Conservation (phyloP, 495 filamentous ascomycete species). For the Clohesyomyces aquaticus region DNA sequence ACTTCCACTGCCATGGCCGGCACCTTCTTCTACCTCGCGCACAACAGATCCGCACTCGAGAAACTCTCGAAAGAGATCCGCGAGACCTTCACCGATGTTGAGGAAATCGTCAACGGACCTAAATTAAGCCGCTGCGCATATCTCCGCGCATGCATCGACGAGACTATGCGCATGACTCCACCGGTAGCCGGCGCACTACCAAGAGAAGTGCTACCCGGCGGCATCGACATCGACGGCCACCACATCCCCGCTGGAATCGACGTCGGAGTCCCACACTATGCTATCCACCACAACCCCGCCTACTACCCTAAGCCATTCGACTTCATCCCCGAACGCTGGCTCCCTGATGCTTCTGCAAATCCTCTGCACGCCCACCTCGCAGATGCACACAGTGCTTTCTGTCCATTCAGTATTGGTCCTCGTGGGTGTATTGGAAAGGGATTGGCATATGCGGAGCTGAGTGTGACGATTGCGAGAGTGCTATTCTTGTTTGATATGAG, state of each 20-base stretch:
- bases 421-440: conserved; percentile 42
- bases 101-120: conserved; percentile 57
- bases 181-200: conserved; percentile 63
- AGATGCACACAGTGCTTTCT: conserved; percentile 36
- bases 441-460: conserved; percentile 42
- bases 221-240: conserved; percentile 58
- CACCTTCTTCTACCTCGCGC: conserved; percentile 65
- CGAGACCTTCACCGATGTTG: conserved; percentile 53
- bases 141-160: conserved; percentile 65
- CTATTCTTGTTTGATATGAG: conserved; percentile 39
- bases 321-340: conserved; percentile 42
- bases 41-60: conserved; percentile 52
- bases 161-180: conserved; percentile 69
- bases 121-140: conserved; percentile 57
- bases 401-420: conserved; percentile 42
- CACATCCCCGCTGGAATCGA: conserved; percentile 56
- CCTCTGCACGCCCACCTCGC: conserved; percentile 17
- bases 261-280: conserved; percentile 39
- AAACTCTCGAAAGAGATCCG: conserved; percentile 59
- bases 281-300: conserved; percentile 38
- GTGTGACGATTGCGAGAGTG: conserved; percentile 37
- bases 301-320: conserved; percentile 40
- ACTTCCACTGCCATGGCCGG: conserved; percentile 55
- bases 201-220: conserved; percentile 65
- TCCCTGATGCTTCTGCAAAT: conserved; percentile 24